A percentile compares a stretch with the other conserved stretches of the same genome.
Conservation (phyloP, 2,329 filamentous ascomycete genomes). For the Uncinocarpus reesii region DNA sequence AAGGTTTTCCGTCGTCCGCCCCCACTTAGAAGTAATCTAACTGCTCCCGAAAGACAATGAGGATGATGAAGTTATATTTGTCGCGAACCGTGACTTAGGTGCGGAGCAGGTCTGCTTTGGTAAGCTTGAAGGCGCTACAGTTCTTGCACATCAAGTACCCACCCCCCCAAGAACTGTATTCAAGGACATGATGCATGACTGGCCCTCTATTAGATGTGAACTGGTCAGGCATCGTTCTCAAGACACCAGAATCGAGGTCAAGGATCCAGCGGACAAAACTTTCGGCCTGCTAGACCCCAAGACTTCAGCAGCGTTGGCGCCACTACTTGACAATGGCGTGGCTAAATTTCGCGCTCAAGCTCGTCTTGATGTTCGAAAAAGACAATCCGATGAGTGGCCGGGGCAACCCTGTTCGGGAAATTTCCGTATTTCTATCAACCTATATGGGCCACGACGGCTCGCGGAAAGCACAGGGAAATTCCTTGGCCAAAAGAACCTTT, state of each 20-base stretch:
- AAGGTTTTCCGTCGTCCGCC: background rate
- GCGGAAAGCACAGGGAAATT: conserved; percentile 56
- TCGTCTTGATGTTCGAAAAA: conserved; percentile 58
- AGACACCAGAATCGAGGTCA: conserved; percentile 55
- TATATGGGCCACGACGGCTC: conserved; percentile 66
- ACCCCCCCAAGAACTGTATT: conserved; percentile 50
- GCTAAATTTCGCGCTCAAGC: conserved; percentile 60
- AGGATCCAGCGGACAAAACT: conserved; percentile 58
- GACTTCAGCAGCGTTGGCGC: conserved; percentile 57
- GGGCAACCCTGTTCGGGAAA: conserved; percentile 52
- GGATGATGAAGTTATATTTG: conserved; percentile 34
- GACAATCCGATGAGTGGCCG: conserved; percentile 51
- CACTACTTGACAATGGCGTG: conserved; percentile 58
- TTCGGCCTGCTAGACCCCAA: conserved; percentile 67
- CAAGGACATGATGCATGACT: conserved; percentile 44
- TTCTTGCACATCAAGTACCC: conserved; percentile 57
- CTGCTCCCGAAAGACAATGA: conserved; percentile 24
- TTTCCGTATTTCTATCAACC: conserved; percentile 58
- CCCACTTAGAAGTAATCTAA: background rate
- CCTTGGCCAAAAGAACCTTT: conserved; percentile 56
- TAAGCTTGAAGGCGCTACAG: conserved; percentile 56
- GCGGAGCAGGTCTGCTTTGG: conserved; percentile 72
- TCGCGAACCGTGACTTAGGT: conserved; percentile 48
- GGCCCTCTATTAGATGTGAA: conserved; percentile 64
- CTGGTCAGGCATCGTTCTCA: conserved; percentile 52